Percentiles rank a stretch among this genome's conserved stretches.
These are phyloP conservation scores for Lineolata rhizophorae DNA, from an alignment of 495 filamentous ascomycete species.

Conservation along the genomic window DNA sequence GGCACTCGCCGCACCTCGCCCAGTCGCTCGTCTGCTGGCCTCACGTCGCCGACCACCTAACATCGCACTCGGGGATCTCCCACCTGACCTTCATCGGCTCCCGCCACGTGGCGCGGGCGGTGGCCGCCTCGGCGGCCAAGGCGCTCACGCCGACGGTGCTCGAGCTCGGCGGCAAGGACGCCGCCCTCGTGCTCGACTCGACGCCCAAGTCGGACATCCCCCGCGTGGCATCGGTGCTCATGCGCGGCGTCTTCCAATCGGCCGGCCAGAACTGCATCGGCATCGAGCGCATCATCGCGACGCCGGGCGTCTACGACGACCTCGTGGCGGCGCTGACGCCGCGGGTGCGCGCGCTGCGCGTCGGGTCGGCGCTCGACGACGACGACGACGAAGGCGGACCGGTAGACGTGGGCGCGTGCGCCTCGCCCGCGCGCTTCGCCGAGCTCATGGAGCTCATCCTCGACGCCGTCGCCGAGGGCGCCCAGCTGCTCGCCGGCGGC, in stretches of 20 bases:
- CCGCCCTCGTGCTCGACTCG: conserved; percentile 75
- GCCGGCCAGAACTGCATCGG: conserved; percentile 98
- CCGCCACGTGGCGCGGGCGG: conserved; percentile 63
- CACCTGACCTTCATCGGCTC: conserved; percentile 98
- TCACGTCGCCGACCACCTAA: conserved; percentile 55
- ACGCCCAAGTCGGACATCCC: conserved; percentile 34
- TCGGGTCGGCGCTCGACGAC: conserved; percentile 41
- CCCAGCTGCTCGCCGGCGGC: conserved; percentile 66
- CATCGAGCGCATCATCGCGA: conserved; percentile 76
- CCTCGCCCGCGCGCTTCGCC: conserved; percentile 50
- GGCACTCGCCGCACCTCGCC: conserved; percentile 62
- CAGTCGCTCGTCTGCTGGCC: conserved; percentile 81
- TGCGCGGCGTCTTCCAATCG: conserved; percentile 86
- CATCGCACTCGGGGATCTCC: conserved; percentile 58
- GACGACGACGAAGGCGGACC: too few relatives aligned
- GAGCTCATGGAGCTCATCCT: conserved; percentile 34
- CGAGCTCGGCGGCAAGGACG: conserved; percentile 91
- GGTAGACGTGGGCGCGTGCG: conserved; percentile 73
- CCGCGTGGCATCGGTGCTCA: conserved; percentile 53
- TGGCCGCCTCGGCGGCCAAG: conserved; percentile 68
- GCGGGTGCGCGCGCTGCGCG: conserved; percentile 46
- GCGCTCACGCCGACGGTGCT: conserved; percentile 62
- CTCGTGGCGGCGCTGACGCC: conserved; percentile 49
- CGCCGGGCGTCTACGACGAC: conserved; percentile 46
- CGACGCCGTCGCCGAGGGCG: conserved; percentile 58